A percentile compares a stretch with the other conserved stretches of the same genome.
phyloP scores from a whole-genome alignment of 1,284 basidiomycete genomes.

The Bothia castanella region DNA sequence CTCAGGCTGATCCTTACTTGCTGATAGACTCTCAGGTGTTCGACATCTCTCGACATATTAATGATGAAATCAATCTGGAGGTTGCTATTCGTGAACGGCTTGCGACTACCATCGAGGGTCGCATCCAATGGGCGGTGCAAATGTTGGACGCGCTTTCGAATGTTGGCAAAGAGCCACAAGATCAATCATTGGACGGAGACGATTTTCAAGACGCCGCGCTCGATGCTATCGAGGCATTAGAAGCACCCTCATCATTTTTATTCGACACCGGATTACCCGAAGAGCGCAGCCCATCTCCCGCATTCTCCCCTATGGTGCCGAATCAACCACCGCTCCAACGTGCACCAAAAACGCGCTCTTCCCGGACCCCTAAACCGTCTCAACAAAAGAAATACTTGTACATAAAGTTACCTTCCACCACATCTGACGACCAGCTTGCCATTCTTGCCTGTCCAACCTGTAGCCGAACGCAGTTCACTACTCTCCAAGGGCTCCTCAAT shows the following conservation, averaged over 20 bases:
- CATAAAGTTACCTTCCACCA: slow-evolving; percentile 36
- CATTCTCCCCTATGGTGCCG: slow-evolving; percentile 17
- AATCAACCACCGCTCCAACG: slow-evolving; percentile 20
- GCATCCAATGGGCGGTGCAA: slow-evolving; percentile 62
- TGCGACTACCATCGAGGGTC: slow-evolving; percentile 51
- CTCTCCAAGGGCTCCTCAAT: slow-evolving; percentile 73
- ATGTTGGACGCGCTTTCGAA: slow-evolving; percentile 49
- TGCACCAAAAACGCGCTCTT: slow-evolving; percentile 36
- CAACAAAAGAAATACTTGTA: slow-evolving; percentile 45
- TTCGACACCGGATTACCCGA: slow-evolving; percentile 39
- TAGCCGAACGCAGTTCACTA: slow-evolving; percentile 58
- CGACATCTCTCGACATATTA: slow-evolving; percentile 22
- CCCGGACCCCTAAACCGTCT: slow-evolving; percentile 32
- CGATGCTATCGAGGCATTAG: slow-evolving; percentile 52
- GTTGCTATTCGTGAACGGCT: slow-evolving; percentile 57
- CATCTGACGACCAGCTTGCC: slow-evolving; percentile 36
- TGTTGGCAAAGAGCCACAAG: slow-evolving; percentile 12
- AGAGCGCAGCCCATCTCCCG: slow-evolving; percentile 25
- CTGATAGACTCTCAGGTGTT: slow-evolving; percentile 18
- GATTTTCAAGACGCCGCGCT: slow-evolving; percentile 51
- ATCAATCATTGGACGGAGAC: slow-evolving; percentile 20
- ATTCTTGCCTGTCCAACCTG: slow-evolving; percentile 62
- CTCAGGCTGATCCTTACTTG: not conserved
- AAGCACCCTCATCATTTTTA: slow-evolving; percentile 49
- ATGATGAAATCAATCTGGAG: slow-evolving; percentile 60